Evolutionary conservation across 2,329 filamentous ascomycete genomes (phyloP).

Genomic region (Xylariaceae sp.): DNA sequence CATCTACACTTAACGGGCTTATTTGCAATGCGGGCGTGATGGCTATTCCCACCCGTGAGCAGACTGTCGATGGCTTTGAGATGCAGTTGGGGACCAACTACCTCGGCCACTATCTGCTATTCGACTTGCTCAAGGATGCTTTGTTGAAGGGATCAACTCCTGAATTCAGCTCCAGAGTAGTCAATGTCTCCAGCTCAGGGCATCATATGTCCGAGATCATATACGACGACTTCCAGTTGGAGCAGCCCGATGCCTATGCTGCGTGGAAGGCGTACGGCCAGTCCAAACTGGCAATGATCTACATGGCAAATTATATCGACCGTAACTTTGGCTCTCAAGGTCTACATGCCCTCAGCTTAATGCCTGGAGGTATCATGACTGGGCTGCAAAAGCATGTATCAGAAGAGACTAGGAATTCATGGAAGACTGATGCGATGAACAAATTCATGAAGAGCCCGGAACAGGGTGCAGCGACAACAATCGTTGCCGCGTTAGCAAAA

Average conservation of each 20-base stretch:
- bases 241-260: not conserved
- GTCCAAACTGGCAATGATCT: not conserved
- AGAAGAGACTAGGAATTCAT: not conserved
- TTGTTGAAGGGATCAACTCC: conserved; percentile 22
- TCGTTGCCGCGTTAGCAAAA: not conserved
- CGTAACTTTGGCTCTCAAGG: not conserved
- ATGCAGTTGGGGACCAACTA: conserved; percentile 49
- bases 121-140: not conserved
- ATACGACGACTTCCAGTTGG: not conserved
- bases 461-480: not conserved
- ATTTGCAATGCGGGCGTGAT: conserved; percentile 2
- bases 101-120: conserved; percentile 35
- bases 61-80: conserved; percentile 33
- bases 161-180: conserved; percentile 40
- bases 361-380: conserved; percentile 14
- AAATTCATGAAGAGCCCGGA: not conserved
- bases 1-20: not conserved
- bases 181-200: conserved; percentile 39
- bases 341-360: not conserved
- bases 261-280: not conserved
- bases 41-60: not conserved
- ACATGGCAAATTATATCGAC: not conserved
- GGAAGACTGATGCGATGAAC: not conserved
- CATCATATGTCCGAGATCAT: conserved; percentile 31
- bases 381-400: conserved; percentile 10